These are phyloP conservation scores for Metschnikowia noctiluminum DNA, from an alignment of 805 yeast species.

Conservation along the genomic window DNA sequence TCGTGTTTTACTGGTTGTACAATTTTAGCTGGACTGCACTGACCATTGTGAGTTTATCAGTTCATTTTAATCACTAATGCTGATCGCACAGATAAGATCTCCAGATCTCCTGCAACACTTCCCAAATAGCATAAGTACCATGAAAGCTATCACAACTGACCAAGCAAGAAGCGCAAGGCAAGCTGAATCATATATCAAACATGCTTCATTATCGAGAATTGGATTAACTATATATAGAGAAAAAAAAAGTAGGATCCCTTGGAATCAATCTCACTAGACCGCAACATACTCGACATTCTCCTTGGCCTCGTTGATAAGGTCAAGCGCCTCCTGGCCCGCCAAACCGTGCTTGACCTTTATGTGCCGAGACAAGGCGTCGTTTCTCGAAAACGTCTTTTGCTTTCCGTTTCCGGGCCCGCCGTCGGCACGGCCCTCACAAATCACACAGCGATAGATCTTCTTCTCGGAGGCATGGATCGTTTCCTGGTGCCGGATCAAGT, in stretches of 20 bases:
- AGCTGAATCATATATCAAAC: no score
- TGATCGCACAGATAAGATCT: no score
- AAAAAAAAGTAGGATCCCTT: background rate
- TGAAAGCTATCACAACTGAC: no score
- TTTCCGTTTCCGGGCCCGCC: slow-evolving; percentile 51
- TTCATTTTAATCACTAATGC: no score
- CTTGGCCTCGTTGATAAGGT: slow-evolving; percentile 71
- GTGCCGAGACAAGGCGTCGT: slow-evolving; percentile 46
- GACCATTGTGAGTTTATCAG: no score
- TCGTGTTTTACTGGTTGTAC: no score
- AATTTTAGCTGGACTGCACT: no score
- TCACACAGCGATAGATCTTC: slow-evolving; percentile 45
- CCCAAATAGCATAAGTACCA: no score
- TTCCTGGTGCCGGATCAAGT: slow-evolving; percentile 45
- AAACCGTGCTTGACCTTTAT: slow-evolving; percentile 81
- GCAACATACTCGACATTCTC: slow-evolving; percentile 65
- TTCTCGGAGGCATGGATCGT: slow-evolving; percentile 47
- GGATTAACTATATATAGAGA: background rate
- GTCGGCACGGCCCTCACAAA: slow-evolving; percentile 43
- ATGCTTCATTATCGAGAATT: background rate
- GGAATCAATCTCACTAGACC: slow-evolving; percentile 1
- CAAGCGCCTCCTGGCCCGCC: slow-evolving; percentile 61
- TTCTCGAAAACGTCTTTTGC: slow-evolving; percentile 44
- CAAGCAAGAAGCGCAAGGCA: no score
- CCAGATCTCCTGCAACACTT: no score